Percentiles rank a stretch among this genome's conserved stretches.
Evolutionary conservation across 805 yeast genomes (phyloP).

Genomic region (Pichia phayaonensis): DNA sequence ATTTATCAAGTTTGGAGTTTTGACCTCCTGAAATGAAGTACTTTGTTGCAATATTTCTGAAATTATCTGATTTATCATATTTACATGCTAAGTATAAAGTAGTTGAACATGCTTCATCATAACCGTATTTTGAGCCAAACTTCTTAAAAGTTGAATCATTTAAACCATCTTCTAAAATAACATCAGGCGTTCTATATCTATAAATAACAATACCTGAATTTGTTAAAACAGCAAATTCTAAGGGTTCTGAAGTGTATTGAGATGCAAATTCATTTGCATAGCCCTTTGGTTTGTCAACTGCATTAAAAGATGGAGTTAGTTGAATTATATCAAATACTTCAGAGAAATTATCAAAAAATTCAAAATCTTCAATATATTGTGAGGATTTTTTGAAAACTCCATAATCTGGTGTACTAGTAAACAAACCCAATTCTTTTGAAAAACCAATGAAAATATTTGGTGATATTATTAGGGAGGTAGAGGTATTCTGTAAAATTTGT

Average conservation of each 20-base stretch:
- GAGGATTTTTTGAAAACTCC: constrained; percentile 72
- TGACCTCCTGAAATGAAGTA: constrained; percentile 48
- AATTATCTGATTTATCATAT: constrained; percentile 47
- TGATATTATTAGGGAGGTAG: constrained; percentile 55
- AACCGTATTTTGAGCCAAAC: constrained; percentile 73
- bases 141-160: constrained; percentile 59
- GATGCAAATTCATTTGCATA: constrained; percentile 82
- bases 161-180: constrained; percentile 57
- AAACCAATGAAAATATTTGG: constrained; percentile 85
- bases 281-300: constrained; percentile 70
- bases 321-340: constrained; percentile 67
- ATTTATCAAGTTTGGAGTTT: constrained; percentile 36
- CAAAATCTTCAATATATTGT: constrained; percentile 73
- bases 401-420: constrained; percentile 76
- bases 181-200: constrained; percentile 73
- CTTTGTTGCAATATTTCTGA: constrained; percentile 40
- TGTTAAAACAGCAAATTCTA: constrained; percentile 77
- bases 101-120: constrained; percentile 84
- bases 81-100: constrained; percentile 80
- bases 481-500: constrained; percentile 47
- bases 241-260: constrained; percentile 62
- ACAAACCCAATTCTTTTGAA: constrained; percentile 40
- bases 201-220: constrained; percentile 69
- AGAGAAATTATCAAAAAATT: constrained; percentile 49
- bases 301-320: constrained; percentile 60